phyloP scores from a whole-genome alignment of 2,329 filamentous ascomycete species.

The Sordariomycetes sp. region DNA sequence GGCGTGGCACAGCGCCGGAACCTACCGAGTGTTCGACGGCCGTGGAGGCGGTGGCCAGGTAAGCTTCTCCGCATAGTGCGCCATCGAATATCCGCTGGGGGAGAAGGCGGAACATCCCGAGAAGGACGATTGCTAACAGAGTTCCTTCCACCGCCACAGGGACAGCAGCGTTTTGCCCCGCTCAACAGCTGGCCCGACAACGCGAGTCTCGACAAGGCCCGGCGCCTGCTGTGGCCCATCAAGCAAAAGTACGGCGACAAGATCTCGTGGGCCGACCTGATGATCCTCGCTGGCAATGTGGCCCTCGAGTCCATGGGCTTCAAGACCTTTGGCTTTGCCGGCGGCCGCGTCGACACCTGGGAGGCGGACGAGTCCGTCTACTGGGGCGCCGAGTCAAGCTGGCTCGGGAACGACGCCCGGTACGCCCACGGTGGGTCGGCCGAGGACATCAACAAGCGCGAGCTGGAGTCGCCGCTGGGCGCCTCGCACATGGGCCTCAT shows the following conservation, averaged over 20 bases:
- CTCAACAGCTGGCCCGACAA: conserved; percentile 78
- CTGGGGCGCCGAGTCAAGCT: conserved; percentile 68
- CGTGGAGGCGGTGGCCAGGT: conserved; percentile 59
- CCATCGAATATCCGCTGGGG: no score
- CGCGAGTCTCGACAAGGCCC: conserved; percentile 68
- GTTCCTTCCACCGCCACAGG: conserved; percentile 16
- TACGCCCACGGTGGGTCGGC: conserved; percentile 38
- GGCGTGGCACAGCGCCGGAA: conserved; percentile 74
- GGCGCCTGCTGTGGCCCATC: conserved; percentile 68
- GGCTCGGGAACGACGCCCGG: conserved; percentile 64
- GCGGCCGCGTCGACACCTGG: conserved; percentile 62
- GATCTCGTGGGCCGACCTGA: conserved; percentile 69
- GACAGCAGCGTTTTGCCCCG: conserved; percentile 70
- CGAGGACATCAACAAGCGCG: conserved; percentile 44
- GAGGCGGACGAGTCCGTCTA: conserved; percentile 67
- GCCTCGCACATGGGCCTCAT: conserved; percentile 64
- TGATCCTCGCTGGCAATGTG: conserved; percentile 64
- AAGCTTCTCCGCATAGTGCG: no score
- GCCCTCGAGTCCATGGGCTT: conserved; percentile 69
- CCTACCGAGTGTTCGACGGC: conserved; percentile 65
- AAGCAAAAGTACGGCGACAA: conserved; percentile 80
- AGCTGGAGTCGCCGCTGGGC: conserved; percentile 58
- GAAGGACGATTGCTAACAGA: no score
- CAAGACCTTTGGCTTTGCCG: conserved; percentile 63
- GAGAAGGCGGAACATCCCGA: no score